phyloP scores from a whole-genome alignment of 257 asterid genomes.

The Capsicum pubescens region DNA sequence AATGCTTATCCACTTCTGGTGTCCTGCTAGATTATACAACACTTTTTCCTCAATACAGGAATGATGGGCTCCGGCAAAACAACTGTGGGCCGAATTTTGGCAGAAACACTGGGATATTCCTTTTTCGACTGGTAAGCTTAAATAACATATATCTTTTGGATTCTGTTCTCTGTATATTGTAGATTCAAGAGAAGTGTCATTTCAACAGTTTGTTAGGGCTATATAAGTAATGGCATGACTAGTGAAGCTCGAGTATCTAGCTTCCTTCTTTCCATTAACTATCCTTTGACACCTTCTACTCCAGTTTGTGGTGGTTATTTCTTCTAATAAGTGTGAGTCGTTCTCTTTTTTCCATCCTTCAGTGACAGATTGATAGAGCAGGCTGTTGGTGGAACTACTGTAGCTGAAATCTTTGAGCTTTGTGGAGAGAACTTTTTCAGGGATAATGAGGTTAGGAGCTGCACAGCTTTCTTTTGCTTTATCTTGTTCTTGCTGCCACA shows the following conservation, averaged over 20 bases:
- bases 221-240: background rate
- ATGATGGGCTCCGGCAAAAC: conserved; percentile 99
- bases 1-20: background rate
- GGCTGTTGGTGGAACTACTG: conserved; percentile 66
- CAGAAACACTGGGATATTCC: conserved; percentile 80
- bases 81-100: conserved; percentile 82
- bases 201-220: background rate
- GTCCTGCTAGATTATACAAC: background rate
- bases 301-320: conserved; percentile 22
- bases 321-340: conserved; percentile 10
- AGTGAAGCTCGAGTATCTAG: background rate
- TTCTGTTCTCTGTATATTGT: background rate
- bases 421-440: conserved; percentile 80
- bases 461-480: background rate
- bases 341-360: conserved; percentile 41
- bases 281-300: background rate
- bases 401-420: conserved; percentile 74
- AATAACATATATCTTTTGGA: conserved; percentile 27
- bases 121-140: conserved; percentile 82
- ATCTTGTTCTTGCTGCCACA: conserved; percentile 14
- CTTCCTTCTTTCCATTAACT: conserved; percentile 1
- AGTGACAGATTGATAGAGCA: conserved; percentile 79
- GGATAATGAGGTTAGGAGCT: conserved; percentile 67
- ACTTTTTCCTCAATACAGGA: conserved; percentile 51
- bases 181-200: conserved; percentile 4